Evolutionary conservation across 768 basidiomycete species (phyloP), one percentile per base, ranked within the genome.

Genomic region (Naganishia kalamii): DNA sequence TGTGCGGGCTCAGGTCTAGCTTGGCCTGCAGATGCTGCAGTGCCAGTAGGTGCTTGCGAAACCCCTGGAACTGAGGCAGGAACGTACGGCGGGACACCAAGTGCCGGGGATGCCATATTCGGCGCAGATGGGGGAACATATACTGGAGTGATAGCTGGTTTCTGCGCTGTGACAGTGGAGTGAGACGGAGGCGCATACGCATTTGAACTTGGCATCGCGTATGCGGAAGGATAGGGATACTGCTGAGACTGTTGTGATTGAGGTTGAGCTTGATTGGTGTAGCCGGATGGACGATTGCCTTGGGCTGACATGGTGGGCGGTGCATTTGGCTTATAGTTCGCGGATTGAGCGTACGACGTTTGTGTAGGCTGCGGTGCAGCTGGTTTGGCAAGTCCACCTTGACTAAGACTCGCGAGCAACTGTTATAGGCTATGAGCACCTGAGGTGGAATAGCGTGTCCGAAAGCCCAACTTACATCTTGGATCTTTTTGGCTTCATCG

Each of bases 401-500:
- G 54, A 40, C 35, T 57, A 1, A 57, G 23, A 40, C 54, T 57
- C 11, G 54, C 54, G 35, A 51, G 21, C 27, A 51, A 47, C 60
- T 61, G 25, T 48, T 23, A 2, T 13, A 13, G 12, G 21, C 25
- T 15, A 23, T 57, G 13, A 57, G 35, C 23, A 25, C 4, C 21
- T 1, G 35, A 5, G 12, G 32, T n/a, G n/a, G n/a, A n/a, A 29
- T 35, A 12, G 4, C 0, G 10, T 40, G 23, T n/a, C 4, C 11
- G 23, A 33, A 15, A 40, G 33, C 8, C 2, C 29, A 15, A 57
- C 63, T 57, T 44, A 64, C 63, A 54, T 64, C 63, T 43, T 64
- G 63, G 30, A 64, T 64, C 51, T 64, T 64, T 23, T 47, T 52
- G 51, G 63, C 63, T 41, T 64, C 63, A 12, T 64, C 50, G 17